phyloP scores from a whole-genome alignment of 2,329 filamentous ascomycete genomes.

The Alternaria rosae region DNA sequence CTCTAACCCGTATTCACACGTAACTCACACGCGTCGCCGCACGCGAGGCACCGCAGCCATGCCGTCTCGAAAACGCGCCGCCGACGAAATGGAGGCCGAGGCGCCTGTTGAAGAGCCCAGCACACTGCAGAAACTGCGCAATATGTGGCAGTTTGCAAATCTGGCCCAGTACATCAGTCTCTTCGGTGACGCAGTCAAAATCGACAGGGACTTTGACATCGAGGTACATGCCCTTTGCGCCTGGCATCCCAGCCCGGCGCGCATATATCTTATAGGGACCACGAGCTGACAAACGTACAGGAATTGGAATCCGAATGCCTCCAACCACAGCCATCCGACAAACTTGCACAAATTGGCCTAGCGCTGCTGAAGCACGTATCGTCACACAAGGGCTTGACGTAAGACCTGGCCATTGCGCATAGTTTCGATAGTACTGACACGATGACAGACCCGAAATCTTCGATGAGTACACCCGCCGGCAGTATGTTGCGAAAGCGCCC shows the following conservation, averaged over 20 bases:
- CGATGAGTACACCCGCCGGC: slow-evolving; percentile 89
- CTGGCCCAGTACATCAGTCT: slow-evolving; percentile 92
- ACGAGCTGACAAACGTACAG: slow-evolving; percentile 59
- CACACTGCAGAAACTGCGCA: slow-evolving; percentile 73
- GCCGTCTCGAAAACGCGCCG: slow-evolving; percentile 49
- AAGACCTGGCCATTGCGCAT: slow-evolving; percentile 51
- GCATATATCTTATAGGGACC: slow-evolving; percentile 4
- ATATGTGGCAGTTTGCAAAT: slow-evolving; percentile 95
- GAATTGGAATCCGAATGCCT: slow-evolving; percentile 89
- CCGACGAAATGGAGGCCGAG: slow-evolving; percentile 63
- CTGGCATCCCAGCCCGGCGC: slow-evolving; percentile 23
- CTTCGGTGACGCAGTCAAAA: slow-evolving; percentile 88
- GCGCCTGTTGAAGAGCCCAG: slow-evolving; percentile 53
- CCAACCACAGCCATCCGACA: slow-evolving; percentile 73
- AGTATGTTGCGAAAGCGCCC: slow-evolving; percentile 84
- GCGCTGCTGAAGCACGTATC: slow-evolving; percentile 91
- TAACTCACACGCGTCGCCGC: slow-evolving; percentile 43
- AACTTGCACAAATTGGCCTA: slow-evolving; percentile 82
- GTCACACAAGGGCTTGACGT: slow-evolving; percentile 92
- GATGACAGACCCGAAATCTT: slow-evolving; percentile 77
- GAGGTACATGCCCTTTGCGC: slow-evolving; percentile 68
- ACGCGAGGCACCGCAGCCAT: slow-evolving; percentile 40
- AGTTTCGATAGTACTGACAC: slow-evolving; percentile 19
- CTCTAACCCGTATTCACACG: neutral
- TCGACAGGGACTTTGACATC: slow-evolving; percentile 86